These are phyloP conservation scores for Nitzschia sp. DNA, from an alignment of 108 stramenopile genomes.

Conservation along the genomic window DNA sequence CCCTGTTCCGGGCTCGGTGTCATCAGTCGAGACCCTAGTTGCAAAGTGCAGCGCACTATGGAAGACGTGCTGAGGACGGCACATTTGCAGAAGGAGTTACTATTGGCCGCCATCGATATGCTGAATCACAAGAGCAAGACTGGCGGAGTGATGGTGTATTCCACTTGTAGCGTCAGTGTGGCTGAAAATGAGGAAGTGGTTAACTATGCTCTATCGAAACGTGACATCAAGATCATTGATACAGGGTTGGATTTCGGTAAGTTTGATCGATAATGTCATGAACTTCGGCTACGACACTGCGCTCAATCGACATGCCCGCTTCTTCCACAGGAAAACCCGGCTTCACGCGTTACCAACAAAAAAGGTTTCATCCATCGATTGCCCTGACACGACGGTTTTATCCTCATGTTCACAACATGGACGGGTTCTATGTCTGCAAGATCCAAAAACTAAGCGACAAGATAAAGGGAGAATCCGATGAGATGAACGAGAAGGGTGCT, in stretches of 20 bases:
- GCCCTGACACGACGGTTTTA: slow-evolving; percentile 94
- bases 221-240: slow-evolving; percentile 94
- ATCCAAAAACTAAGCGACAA: slow-evolving; percentile 91
- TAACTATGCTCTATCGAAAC: slow-evolving; percentile 92
- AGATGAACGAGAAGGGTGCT: slow-evolving; percentile 14
- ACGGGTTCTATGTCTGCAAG: slow-evolving; percentile 99
- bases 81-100: slow-evolving; percentile 96
- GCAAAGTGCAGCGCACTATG: slow-evolving; percentile 95
- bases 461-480: slow-evolving; percentile 31
- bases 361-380: slow-evolving; percentile 96
- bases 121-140: slow-evolving; percentile 92
- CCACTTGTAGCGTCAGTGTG: slow-evolving; percentile 96
- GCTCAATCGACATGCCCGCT: too few relatives aligned
- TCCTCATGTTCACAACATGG: slow-evolving; percentile 99
- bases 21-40: slow-evolving; percentile 95
- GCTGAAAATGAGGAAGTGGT: slow-evolving; percentile 99
- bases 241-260: slow-evolving; percentile 91
- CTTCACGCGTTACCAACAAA: slow-evolving; percentile 92
- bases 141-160: slow-evolving; percentile 97
- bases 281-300: too few relatives aligned
- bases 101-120: slow-evolving; percentile 97
- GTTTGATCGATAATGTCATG: too few relatives aligned
- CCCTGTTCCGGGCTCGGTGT: slow-evolving; percentile 99
- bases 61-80: slow-evolving; percentile 89
- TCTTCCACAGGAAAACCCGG: slow-evolving; percentile 84